Evolutionary conservation across 176 grass and related monocot genomes (phyloP), one percentile per base, ranked within the genome.

Genomic region (Musa schizocarpa): DNA sequence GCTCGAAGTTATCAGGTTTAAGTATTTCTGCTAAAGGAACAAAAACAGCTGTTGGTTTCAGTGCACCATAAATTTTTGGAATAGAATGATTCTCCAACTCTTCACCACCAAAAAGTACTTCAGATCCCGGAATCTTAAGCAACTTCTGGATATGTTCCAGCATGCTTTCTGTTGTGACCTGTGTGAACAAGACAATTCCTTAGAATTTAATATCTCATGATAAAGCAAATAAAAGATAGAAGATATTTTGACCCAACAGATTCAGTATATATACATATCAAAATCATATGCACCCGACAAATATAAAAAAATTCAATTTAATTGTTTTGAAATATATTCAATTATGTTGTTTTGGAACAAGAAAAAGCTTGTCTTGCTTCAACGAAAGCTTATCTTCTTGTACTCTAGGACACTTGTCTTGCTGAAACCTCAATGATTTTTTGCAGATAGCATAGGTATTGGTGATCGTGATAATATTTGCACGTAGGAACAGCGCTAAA

Each of bases 11-110:
- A 29, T 54, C 73, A 24, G 52, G 87, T 85, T 89, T 89, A 57
- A 89, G 86, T 11, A 94, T 93, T 86, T 98, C 90, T 49, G 59
- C 73, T 71, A 98, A 62, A 82, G 90, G 95, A 79, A 98, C 84
- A 89, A 94, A 98, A 29, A 98, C 65, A 76, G 95, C 90, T 71
- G 95, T 94, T 61, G 95, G 95, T 54, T 87, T 91, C 71, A 98
- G 19, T 7, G 95, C 95, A 8, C 95, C 95, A 77, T 98, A 98
- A 76, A 98, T 77, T 83, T 98, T 80, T 49, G 95, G 95, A 86
- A 98, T 94, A 72, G 84, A 91, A 72, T 98, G 95, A 63, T 89
- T 89, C 57, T 89, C 75, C 79, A 98, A 85, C 26, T 86, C 77
- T 89, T 87, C 63, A 62, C 95, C 90, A 67, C 95, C 95, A 77